Evolutionary conservation across 73 alveolate genomes (phyloP).

Genomic region (Urostyla sp.): DNA sequence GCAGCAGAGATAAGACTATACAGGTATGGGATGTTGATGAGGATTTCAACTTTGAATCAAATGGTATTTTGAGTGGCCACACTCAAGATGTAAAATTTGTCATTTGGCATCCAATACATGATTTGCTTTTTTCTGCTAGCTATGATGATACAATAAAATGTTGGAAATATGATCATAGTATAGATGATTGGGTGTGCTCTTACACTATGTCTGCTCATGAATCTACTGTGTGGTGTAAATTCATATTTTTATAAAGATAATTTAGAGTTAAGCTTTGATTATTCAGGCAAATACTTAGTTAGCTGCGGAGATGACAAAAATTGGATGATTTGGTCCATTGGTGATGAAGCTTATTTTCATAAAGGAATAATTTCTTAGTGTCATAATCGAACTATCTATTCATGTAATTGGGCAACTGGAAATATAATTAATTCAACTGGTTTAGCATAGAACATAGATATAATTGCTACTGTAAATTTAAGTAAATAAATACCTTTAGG

Average conservation of each 20-base stretch:
- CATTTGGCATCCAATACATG: constrained; percentile 84
- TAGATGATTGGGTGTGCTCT: constrained; percentile 85
- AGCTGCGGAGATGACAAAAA: constrained; percentile 84
- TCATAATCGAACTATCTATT: constrained; percentile 90
- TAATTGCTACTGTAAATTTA: constrained; percentile 68
- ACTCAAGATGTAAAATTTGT: constrained; percentile 93
- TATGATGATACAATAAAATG: constrained; percentile 91
- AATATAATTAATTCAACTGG: constrained; percentile 69
- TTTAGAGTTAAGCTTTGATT: constrained; percentile 86
- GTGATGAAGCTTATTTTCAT: constrained; percentile 47
- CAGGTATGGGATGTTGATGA: constrained; percentile 95
- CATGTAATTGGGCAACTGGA: constrained; percentile 78
- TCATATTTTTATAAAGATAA: not conserved
- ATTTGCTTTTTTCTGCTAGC: constrained; percentile 79
- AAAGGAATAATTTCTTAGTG: constrained; percentile 70
- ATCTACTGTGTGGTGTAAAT: constrained; percentile 94
- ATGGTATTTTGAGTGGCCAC: constrained; percentile 92
- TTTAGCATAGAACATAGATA: not conserved
- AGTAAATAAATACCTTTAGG: constrained; percentile 2
- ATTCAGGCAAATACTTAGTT: constrained; percentile 81
- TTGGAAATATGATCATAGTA: constrained; percentile 83
- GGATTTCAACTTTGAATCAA: constrained; percentile 85
- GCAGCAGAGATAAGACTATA: constrained; percentile 95
- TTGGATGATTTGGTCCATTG: constrained; percentile 77
- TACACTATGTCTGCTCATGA: constrained; percentile 82